A percentile compares a stretch with the other conserved stretches of the same genome.
Conservation (phyloP, 1,284 basidiomycete genomes). For the Cutaneotrichosporon cavernicola region DNA sequence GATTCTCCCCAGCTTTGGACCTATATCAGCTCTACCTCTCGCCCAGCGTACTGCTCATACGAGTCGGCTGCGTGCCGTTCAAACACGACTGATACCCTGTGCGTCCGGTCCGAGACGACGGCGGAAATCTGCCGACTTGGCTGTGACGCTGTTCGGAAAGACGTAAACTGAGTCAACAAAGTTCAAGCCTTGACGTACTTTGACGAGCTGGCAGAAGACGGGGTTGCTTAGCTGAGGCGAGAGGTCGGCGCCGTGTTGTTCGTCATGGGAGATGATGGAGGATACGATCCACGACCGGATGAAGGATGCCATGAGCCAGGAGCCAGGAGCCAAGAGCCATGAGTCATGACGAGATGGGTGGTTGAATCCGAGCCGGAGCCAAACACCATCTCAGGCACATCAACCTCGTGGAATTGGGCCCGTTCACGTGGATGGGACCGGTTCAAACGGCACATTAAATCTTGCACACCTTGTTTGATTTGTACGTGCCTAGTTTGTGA, state of each 20-base stretch:
- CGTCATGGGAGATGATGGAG: slow-evolving; percentile 33
- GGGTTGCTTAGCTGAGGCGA: slow-evolving; percentile 14
- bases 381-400: not conserved
- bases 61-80: slow-evolving; percentile 31
- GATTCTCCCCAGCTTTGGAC: slow-evolving; percentile 21
- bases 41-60: slow-evolving; percentile 33
- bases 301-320: slow-evolving; percentile 8
- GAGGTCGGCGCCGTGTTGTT: slow-evolving; percentile 34
- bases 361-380: not conserved
- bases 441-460: no score
- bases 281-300: slow-evolving; percentile 32
- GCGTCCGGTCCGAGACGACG: slow-evolving; percentile 31
- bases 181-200: slow-evolving; percentile 20
- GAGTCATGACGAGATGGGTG: not conserved
- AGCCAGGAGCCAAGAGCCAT: slow-evolving; percentile 7
- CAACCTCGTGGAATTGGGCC: no score
- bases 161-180: slow-evolving; percentile 26
- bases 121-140: slow-evolving; percentile 25
- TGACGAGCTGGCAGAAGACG: slow-evolving; percentile 30
- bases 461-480: no score
- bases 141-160: slow-evolving; percentile 17
- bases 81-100: slow-evolving; percentile 32
- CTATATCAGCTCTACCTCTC: slow-evolving; percentile 12
- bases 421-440: no score
- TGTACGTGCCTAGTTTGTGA: no score